Evolutionary conservation across 2,329 filamentous ascomycete species (phyloP).

Genomic region (Fusarium abutilonis): DNA sequence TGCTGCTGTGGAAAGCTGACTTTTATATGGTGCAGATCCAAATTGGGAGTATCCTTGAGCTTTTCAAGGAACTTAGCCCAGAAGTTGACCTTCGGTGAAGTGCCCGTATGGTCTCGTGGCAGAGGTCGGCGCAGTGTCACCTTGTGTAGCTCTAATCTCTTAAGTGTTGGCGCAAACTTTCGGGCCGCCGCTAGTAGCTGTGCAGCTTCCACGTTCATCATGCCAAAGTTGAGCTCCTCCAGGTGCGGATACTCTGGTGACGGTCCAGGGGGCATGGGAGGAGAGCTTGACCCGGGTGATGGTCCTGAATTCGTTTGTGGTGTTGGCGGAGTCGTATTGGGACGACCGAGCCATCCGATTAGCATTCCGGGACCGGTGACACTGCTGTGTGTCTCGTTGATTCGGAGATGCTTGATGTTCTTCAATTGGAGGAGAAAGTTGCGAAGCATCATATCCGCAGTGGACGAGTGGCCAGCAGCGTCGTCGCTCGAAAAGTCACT

Average conservation of each 20-base stretch:
- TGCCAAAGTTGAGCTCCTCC: constrained; percentile 57
- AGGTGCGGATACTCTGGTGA: constrained; percentile 50
- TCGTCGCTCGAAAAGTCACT: constrained; percentile 7
- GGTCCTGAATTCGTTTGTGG: not conserved
- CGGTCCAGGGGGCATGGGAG: constrained; percentile 7
- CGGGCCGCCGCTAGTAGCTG: constrained; percentile 50
- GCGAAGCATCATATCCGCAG: constrained; percentile 34
- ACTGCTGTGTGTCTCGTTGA: constrained; percentile 53
- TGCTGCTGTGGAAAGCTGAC: constrained; percentile 46
- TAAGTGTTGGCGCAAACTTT: constrained; percentile 58
- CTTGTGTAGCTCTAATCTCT: constrained; percentile 58
- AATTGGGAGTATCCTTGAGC: constrained; percentile 46
- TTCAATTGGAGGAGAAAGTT: constrained; percentile 41
- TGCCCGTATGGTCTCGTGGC: constrained; percentile 6
- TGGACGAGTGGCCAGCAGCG: constrained; percentile 3
- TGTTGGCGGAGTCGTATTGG: constrained; percentile 2
- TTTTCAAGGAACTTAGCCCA: constrained; percentile 54
- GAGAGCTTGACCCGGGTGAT: not conserved
- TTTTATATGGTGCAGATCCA: constrained; percentile 50
- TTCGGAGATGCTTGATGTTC: constrained; percentile 62
- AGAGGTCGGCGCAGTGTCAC: constrained; percentile 46
- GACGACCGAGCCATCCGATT: constrained; percentile 52
- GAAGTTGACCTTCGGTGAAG: constrained; percentile 44
- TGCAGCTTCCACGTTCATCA: constrained; percentile 44
- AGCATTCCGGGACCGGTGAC: constrained; percentile 43